Evolutionary conservation across 768 basidiomycete genomes (phyloP).

Genomic region (Hygrocybe coccinea): DNA sequence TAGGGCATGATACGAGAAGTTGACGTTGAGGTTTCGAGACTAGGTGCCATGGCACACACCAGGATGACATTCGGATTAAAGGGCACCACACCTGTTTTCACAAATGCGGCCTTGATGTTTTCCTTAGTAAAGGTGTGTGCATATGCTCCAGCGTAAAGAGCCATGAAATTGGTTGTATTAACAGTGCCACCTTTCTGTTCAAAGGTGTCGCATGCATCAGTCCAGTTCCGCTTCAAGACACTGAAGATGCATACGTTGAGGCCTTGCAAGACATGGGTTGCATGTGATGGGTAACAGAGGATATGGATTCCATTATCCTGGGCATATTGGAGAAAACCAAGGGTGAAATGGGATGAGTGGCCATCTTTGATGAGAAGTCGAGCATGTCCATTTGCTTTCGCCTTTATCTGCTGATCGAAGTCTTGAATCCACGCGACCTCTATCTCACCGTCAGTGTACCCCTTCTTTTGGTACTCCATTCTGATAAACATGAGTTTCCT

Average conservation of each 20-base stretch:
- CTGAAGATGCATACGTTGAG: conserved; percentile 16
- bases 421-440: conserved; percentile 23
- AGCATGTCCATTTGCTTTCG: conserved; percentile 17
- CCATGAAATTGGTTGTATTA: conserved; percentile 22
- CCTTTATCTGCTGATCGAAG: conserved; percentile 21
- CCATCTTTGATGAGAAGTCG: conserved; percentile 36
- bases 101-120: conserved; percentile 35
- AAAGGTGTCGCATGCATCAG: conserved; percentile 10
- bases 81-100: conserved; percentile 36
- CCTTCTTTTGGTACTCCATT: conserved; percentile 6
- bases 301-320: conserved; percentile 24
- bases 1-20: neutral
- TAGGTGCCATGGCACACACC: neutral
- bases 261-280: conserved; percentile 19
- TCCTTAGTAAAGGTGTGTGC: conserved; percentile 24
- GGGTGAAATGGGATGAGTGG: conserved; percentile 32
- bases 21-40: neutral
- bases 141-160: conserved; percentile 32
- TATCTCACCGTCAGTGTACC: conserved; percentile 27
- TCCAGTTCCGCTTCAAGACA: conserved; percentile 12
- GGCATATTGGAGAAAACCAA: conserved; percentile 25
- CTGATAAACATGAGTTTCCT: neutral
- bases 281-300: conserved; percentile 29
- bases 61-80: conserved; percentile 31
- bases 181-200: conserved; percentile 17